phyloP scores from a whole-genome alignment of 2,329 filamentous ascomycete species.

The Cytospora leucostoma region DNA sequence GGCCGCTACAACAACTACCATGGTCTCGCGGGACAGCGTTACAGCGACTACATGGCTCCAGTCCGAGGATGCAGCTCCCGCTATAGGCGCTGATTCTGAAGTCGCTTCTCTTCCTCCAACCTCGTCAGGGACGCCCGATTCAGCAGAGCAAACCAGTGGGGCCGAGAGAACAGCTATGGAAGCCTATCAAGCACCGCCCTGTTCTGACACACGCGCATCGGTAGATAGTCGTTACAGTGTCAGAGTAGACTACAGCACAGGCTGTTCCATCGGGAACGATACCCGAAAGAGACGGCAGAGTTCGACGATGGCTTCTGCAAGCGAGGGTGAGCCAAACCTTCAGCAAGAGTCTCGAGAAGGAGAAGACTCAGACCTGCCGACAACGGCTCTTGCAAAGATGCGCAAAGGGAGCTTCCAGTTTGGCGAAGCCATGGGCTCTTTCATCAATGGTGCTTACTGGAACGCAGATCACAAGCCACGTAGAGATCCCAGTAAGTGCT shows the following conservation, averaged over 20 bases:
- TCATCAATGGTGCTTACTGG: constrained; percentile 24
- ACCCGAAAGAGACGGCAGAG: not conserved
- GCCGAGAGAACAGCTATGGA: not conserved
- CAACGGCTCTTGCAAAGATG: constrained; percentile 8
- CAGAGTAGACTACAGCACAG: not conserved
- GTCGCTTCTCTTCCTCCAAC: not conserved
- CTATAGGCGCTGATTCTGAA: not conserved
- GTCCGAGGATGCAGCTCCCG: not conserved
- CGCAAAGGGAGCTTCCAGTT: constrained; percentile 21
- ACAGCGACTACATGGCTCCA: constrained; percentile 22
- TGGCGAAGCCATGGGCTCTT: constrained; percentile 13
- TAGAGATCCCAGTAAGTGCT: constrained; percentile 16
- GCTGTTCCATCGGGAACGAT: not conserved
- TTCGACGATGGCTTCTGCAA: not conserved
- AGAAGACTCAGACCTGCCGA: not conserved
- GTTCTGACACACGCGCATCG: not conserved
- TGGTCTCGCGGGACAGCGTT: constrained; percentile 16
- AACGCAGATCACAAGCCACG: constrained; percentile 24
- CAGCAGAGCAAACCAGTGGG: not conserved
- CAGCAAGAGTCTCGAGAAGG: not conserved
- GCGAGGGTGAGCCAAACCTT: not conserved
- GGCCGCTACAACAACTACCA: constrained; percentile 4
- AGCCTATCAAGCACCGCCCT: not conserved
- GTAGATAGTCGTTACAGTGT: not conserved
- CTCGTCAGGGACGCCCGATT: not conserved